Evolutionary conservation across 2,329 filamentous ascomycete species (phyloP).

Genomic region (Furcasterigmium sp.): DNA sequence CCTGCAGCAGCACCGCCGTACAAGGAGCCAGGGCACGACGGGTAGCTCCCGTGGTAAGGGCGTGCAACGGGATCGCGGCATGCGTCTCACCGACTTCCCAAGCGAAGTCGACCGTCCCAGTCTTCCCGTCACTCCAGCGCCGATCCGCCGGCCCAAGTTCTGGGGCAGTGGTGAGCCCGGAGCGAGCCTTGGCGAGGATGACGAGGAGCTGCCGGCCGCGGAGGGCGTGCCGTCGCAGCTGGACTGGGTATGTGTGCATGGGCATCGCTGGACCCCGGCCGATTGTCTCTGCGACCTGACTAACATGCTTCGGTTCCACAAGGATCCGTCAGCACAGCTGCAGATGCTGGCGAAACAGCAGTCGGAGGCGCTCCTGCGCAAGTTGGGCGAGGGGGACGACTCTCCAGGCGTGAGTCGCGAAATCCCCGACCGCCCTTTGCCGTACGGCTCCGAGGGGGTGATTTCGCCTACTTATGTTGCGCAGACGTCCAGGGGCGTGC

Average conservation of each 20-base stretch:
- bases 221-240: conserved; percentile 81
- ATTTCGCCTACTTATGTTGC: conserved; percentile 39
- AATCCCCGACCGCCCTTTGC: conserved; percentile 44
- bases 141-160: conserved; percentile 63
- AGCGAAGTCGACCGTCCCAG: conserved; percentile 77
- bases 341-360: conserved; percentile 65
- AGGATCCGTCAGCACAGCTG: conserved; percentile 68
- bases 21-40: conserved; percentile 21
- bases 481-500: conserved; percentile 23
- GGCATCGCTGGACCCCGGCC: conserved; percentile 39
- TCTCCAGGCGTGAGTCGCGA: conserved; percentile 26
- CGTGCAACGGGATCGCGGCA: conserved; percentile 30
- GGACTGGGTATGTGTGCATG: conserved; percentile 86
- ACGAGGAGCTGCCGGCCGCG: conserved; percentile 63
- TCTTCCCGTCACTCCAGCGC: conserved; percentile 84
- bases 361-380: conserved; percentile 54
- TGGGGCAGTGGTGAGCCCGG: conserved; percentile 49
- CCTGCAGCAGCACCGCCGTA: conserved; percentile 56
- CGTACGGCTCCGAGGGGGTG: conserved; percentile 46
- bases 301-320: conserved; percentile 44
- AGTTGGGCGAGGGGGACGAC: conserved; percentile 30
- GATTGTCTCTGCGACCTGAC: conserved; percentile 51
- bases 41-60: conserved; percentile 13
- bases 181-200: conserved; percentile 43
- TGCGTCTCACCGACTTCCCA: conserved; percentile 83